A percentile compares a stretch with the other conserved stretches of the same genome.
Conservation (phyloP, 2,329 filamentous ascomycete species). For the Diaporthe capsici region DNA sequence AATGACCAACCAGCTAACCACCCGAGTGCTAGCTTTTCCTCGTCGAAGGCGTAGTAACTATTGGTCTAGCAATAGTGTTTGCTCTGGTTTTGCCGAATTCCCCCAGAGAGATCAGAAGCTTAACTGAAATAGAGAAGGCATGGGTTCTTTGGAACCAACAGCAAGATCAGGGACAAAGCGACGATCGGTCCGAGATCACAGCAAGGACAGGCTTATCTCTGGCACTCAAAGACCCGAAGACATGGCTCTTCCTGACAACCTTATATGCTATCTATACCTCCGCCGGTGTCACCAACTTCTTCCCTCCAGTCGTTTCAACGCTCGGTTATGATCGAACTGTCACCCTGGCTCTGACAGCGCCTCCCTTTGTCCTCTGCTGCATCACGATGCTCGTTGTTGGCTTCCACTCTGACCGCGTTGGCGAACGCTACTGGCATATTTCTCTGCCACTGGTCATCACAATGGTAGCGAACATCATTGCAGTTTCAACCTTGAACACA, state of each 20-base stretch:
- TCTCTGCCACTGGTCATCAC: background rate
- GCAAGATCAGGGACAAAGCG: conserved; percentile 9
- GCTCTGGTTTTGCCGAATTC: background rate
- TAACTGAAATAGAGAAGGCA: background rate
- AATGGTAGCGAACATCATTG: background rate
- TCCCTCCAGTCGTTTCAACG: conserved; percentile 2
- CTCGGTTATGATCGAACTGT: background rate
- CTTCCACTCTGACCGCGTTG: conserved; percentile 12
- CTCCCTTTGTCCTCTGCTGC: conserved; percentile 14
- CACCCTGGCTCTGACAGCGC: background rate
- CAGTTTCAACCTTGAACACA: background rate
- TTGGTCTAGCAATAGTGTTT: conserved; percentile 26
- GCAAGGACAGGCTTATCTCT: background rate
- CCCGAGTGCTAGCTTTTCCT: conserved; percentile 44
- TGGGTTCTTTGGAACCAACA: background rate
- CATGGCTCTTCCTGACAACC: background rate
- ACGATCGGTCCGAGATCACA: conserved; percentile 6
- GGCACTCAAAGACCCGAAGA: background rate
- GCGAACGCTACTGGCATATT: conserved; percentile 14
- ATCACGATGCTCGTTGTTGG: background rate
- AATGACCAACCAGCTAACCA: conserved; percentile 10
- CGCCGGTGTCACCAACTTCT: conserved; percentile 17
- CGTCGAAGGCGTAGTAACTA: conserved; percentile 47
- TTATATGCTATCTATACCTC: conserved; percentile 7
- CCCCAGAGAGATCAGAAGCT: background rate